Base-by-base conservation (phyloP, 2,329 filamentous ascomycete genomes). In the Aspergillus ibericus region DNA sequence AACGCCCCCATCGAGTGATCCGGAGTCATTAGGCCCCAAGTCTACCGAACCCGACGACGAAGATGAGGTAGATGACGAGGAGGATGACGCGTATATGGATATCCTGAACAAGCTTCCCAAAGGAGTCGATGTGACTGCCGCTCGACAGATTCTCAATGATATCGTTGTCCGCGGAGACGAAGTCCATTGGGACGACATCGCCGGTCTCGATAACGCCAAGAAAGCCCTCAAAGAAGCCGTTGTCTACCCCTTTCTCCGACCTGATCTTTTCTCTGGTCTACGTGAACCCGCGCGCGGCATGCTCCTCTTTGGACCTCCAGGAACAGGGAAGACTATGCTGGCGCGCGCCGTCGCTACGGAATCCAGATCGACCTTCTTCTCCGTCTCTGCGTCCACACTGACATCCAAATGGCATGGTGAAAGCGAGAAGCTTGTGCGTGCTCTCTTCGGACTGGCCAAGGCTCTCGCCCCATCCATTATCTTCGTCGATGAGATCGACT, bases 301-400 rank as follows among this genome's bases (percentile, higher is more conserved):
- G 91, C 82, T 99, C 1, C 82, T 99, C 1, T 99, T 99, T 71
- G 95, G 95, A 0, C 95, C 95, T 1, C 95, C 95, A 0, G 95
- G 95, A n/a, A 99, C 95, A 0, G 95, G 95, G 53, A 99, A 99
- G 76, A 99, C 95, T 0, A 99, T 99, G 95, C 81, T 99, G 36
- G 95, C 95, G 9, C 86, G 95, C 63, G 92, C 92, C 8, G 93
- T 98, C 0, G 95, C 95, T 1, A 98, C 95, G 0, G 95, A 99
- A 75, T 96, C 91, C 1, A 89, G 88, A 68, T 96, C 92, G 10
- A 96, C 96, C 0, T 99, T 98, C 77, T 98, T 99, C 77, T 96
- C 93, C 13, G 96, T 99, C 56, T 96, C 92, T 5, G 92, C 95
- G 15, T 96, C 92, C 71, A 96, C 91, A 67, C 78, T 99, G 64